These are phyloP conservation scores for Myxozyma kluyveri DNA, from an alignment of 805 yeast species.

Conservation along the genomic window DNA sequence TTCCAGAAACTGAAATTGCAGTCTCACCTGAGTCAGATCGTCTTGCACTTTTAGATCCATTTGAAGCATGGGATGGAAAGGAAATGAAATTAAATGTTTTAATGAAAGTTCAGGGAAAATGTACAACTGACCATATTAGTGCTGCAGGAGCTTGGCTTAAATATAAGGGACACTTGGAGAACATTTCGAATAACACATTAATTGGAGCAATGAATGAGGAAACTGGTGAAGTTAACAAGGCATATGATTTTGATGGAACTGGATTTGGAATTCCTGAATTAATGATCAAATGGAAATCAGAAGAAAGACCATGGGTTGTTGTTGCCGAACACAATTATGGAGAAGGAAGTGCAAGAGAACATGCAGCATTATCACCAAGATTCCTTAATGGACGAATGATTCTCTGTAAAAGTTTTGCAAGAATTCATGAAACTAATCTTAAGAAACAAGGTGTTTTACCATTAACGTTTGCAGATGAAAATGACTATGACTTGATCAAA, in stretches of 20 bases:
- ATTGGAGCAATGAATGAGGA: slow-evolving; percentile 98
- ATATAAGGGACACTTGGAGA: slow-evolving; percentile 99
- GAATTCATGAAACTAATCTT: slow-evolving; percentile 99
- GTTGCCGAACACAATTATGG: slow-evolving; percentile 98
- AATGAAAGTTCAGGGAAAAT: slow-evolving; percentile 94
- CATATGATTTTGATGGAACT: slow-evolving; percentile 89
- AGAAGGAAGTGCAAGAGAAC: slow-evolving; percentile 99
- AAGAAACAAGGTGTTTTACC: slow-evolving; percentile 99
- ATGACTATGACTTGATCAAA: slow-evolving; percentile 90
- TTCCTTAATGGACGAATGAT: slow-evolving; percentile 98
- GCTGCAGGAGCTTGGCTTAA: slow-evolving; percentile 99
- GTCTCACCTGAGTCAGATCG: slow-evolving; percentile 92
- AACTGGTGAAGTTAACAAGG: slow-evolving; percentile 88
- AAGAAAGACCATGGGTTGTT: slow-evolving; percentile 93
- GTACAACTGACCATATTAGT: slow-evolving; percentile 98
- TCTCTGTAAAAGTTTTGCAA: slow-evolving; percentile 95
- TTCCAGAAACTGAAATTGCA: slow-evolving; percentile 67
- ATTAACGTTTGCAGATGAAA: slow-evolving; percentile 84
- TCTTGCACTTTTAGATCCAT: slow-evolving; percentile 90
- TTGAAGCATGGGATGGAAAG: slow-evolving; percentile 95
- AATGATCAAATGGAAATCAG: slow-evolving; percentile 90
- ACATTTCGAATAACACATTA: slow-evolving; percentile 98
- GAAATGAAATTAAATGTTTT: slow-evolving; percentile 90
- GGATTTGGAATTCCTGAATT: slow-evolving; percentile 93
- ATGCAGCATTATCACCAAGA: slow-evolving; percentile 99